Evolutionary conservation across 805 yeast genomes (phyloP), one percentile per base, ranked within the genome.

Genomic region (Torulaspora microellipsoides): DNA sequence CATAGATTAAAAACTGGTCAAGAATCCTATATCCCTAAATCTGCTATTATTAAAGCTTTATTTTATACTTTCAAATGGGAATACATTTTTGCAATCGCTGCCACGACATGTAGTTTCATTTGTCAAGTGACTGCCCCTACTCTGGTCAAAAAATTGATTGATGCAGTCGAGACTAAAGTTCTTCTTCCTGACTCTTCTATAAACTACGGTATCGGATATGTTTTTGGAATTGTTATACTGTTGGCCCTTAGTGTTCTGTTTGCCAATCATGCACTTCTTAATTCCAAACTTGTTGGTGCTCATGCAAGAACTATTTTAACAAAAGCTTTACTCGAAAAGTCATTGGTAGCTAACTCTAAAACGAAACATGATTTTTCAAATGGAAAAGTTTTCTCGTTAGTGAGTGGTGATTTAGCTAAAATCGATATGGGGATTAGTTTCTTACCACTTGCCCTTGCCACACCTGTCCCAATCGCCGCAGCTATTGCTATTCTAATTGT

Each of bases 371-470:
- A 69, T 36, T 84, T 60, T 56, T 73, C 89, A 0, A 66, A 78
- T 13, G 81, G 89, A 25, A 75, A 72, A 42, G 72, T 86, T 46
- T 84, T 95, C 11, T 79, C 88, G 4, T 59, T 85, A 60, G 72
- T 87, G 72, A 83, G 90, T 30, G 80, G 90, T 3, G 95, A 86
- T 60, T 69, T 85, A 33, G 75, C 86, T 13, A 76, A 91, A 54
- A 73, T 86, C 40, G 93, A 85, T 60, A 68, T 81, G 50, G 86
- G 87, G 14, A 62, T 77, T 37, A 78, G 76, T 4, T 80, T 80
- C 55, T 78, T 78, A 53, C 79, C 83, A 2, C 73, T 78, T 53
- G 62, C 77, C 9, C 49, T 78, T 45, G 67, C 48, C 4, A 38
- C 80, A 52, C 84, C 86, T 1, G 57, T 79, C 8, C 75, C 85